Percentiles rank a stretch among this genome's conserved stretches.
phyloP scores from a whole-genome alignment of 176 grass and related monocot species.

The Paspalum vaginatum region DNA sequence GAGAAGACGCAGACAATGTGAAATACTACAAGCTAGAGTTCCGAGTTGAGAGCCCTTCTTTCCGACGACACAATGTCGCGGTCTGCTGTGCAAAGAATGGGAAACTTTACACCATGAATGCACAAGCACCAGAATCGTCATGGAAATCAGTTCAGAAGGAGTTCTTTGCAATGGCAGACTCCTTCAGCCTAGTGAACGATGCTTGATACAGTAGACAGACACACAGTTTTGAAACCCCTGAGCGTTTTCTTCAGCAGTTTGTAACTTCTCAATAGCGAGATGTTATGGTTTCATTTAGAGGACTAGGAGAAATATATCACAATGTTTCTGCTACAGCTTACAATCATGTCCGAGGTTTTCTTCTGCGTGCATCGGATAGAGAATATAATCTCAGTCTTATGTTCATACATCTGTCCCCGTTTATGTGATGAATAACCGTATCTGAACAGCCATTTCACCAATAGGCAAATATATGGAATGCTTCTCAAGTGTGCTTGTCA shows the following conservation, averaged over 20 bases:
- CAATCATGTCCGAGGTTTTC: background rate
- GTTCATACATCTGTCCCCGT: background rate
- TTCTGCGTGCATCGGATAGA: background rate
- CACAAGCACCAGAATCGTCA: slow-evolving; percentile 70
- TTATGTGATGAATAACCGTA: background rate
- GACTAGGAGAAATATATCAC: slow-evolving; percentile 22
- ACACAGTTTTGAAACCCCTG: slow-evolving; percentile 35
- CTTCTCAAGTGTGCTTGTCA: background rate
- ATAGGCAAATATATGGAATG: background rate
- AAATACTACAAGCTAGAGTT: slow-evolving; percentile 96
- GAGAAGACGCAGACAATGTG: slow-evolving; percentile 59
- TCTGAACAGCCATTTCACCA: background rate
- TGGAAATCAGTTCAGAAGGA: slow-evolving; percentile 60
- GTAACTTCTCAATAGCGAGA: background rate
- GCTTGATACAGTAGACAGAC: slow-evolving; percentile 23
- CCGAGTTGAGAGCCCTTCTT: slow-evolving; percentile 62
- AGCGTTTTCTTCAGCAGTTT: slow-evolving; percentile 5
- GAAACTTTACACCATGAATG: slow-evolving; percentile 88
- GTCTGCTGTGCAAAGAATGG: slow-evolving; percentile 72
- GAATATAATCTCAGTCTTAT: background rate
- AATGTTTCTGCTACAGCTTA: background rate
- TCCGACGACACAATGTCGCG: slow-evolving; percentile 77
- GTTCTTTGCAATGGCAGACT: slow-evolving; percentile 83
- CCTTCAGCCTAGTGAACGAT: slow-evolving; percentile 59
- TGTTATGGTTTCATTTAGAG: background rate